Evolutionary conservation across 441 rosid species (phyloP).

Genomic region (Corymbia calophylla): DNA sequence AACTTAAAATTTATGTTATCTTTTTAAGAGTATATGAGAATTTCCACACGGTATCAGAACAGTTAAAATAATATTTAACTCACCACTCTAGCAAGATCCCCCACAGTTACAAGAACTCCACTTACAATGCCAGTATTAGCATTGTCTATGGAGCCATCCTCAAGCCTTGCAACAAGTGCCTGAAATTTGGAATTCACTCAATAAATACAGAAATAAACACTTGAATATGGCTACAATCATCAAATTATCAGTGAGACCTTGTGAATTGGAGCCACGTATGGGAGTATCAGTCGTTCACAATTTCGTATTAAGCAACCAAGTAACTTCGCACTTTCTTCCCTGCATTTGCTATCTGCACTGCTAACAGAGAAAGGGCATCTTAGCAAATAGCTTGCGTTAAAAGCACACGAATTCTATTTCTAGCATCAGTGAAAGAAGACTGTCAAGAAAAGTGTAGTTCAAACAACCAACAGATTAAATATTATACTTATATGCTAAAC

Average conservation of each 20-base stretch:
- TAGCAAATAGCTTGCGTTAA: not conserved
- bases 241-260: slow-evolving; percentile 53
- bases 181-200: slow-evolving; percentile 15
- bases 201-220: slow-evolving; percentile 1
- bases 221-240: slow-evolving; percentile 9
- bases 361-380: slow-evolving; percentile 33
- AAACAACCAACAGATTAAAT: not conserved
- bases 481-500: slow-evolving; percentile 9
- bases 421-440: not conserved
- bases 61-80: slow-evolving; percentile 16
- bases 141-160: slow-evolving; percentile 82
- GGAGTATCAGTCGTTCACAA: slow-evolving; percentile 92
- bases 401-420: not conserved
- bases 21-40: not conserved
- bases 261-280: slow-evolving; percentile 95
- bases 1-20: not conserved
- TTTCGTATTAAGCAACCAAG: slow-evolving; percentile 98
- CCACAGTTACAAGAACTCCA: slow-evolving; percentile 99
- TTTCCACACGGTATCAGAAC: not conserved
- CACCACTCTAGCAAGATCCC: slow-evolving; percentile 99
- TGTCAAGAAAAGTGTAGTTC: not conserved
- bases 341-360: slow-evolving; percentile 99
- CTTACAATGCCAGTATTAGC: slow-evolving; percentile 88
- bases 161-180: slow-evolving; percentile 99
- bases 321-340: slow-evolving; percentile 98